phyloP scores from a whole-genome alignment of 2,329 filamentous ascomycete genomes.

The Verticillium isaacii region DNA sequence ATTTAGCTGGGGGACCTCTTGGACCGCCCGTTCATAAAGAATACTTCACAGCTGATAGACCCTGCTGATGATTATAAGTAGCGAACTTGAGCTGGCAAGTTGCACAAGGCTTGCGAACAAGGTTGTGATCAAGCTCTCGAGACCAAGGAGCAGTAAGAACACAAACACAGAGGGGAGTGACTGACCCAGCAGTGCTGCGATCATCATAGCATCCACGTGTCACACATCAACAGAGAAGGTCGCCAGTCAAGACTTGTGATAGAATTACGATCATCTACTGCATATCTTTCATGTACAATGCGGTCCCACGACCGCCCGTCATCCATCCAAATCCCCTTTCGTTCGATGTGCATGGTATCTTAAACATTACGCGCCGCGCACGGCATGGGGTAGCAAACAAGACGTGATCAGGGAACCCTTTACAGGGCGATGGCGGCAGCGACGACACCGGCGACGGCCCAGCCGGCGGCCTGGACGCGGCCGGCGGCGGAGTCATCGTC shows the following conservation, averaged over 20 bases:
- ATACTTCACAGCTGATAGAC: neutral
- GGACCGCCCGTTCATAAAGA: neutral
- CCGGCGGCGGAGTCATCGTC: constrained; percentile 15
- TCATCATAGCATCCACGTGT: too few species aligned
- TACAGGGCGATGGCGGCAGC: constrained; percentile 25
- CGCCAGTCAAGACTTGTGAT: neutral
- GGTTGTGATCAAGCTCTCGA: too few species aligned
- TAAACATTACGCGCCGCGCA: neutral
- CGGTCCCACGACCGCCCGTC: neutral
- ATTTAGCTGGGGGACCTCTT: neutral
- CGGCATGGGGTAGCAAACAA: neutral
- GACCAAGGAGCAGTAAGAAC: too few species aligned
- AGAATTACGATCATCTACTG: neutral
- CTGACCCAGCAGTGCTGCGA: too few species aligned
- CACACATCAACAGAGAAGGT: too few species aligned
- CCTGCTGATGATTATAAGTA: too few species aligned
- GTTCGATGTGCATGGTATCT: neutral
- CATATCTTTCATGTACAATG: neutral
- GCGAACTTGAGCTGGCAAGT: too few species aligned
- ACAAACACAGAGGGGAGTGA: too few species aligned
- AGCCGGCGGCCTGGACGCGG: constrained; percentile 19
- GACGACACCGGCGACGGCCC: constrained; percentile 23
- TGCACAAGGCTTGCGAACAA: too few species aligned
- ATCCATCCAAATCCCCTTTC: neutral
- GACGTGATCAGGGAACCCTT: constrained; percentile 1